Evolutionary conservation across 1,284 basidiomycete genomes (phyloP), one percentile per base, ranked within the genome.

Genomic region (Singerocomus rubriflavus): DNA sequence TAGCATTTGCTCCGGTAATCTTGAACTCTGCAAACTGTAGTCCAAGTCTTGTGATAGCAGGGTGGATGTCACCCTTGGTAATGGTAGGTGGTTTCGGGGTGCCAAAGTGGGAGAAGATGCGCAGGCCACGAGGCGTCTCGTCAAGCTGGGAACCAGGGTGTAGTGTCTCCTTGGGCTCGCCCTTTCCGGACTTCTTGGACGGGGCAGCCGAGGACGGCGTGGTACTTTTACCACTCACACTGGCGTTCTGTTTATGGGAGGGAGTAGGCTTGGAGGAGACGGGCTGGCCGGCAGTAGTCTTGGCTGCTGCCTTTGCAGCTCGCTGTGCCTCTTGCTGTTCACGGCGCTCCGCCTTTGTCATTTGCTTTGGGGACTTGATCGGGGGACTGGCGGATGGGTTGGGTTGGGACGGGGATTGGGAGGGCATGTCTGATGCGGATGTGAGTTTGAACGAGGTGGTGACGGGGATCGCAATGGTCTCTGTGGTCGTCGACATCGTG

Each of bases 1-100:
- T 76, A 11, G 92, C 92, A 69, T 94, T 94, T 16, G 91, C 88
- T 16, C 91, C 91, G 38, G 82, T 85, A 58, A 94, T 89, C 65
- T 84, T 86, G 74, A 93, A 93, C 57, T 88, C 84, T 6, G 88
- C 82, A 67, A 92, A 93, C 56, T 90, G 83, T 21, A 93, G 72
- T 14, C 86, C 91, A 25, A 94, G 80, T 47, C 85, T 77, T 55
- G 89, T 69, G 63, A 93, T 82, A 26, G 82, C 78, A 60, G 89
- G 90, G 71, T 97, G 85, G 58, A 96, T 87, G 59, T 90, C 85
- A 48, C 88, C 88, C 63, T 91, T 92, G 44, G 78, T 74, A 26
- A 76, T 74, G 27, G 72, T 74, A 29, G 77, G 72, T 29, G 79
- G 73, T 67, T 86, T 89, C 13, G 85, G 85, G 27, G 85, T 68